A percentile compares a stretch with the other conserved stretches of the same genome.
These are phyloP conservation scores for Stygiomarasmius scandens DNA, from an alignment of 1,284 basidiomycete species.

Conservation along the genomic window DNA sequence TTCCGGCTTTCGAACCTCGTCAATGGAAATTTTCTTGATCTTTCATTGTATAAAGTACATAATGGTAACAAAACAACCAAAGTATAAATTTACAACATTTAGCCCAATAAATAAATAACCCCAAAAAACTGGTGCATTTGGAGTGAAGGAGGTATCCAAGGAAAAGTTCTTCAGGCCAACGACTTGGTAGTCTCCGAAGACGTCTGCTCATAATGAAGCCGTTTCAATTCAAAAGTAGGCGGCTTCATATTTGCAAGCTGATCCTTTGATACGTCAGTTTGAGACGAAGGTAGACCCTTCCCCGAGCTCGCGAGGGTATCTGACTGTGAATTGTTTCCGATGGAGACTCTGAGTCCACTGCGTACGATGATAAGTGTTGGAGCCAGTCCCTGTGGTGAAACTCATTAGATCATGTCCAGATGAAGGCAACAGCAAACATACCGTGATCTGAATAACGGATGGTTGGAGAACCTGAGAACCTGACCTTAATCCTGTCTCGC, in stretches of 20 bases:
- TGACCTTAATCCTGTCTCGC: not conserved
- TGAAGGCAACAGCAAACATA: not conserved
- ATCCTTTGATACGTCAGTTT: not conserved
- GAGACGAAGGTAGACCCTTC: not conserved
- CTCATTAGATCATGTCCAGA: not conserved
- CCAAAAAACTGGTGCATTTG: too few species aligned
- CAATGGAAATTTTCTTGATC: too few species aligned
- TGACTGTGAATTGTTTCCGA: not conserved
- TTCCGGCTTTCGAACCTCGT: too few species aligned
- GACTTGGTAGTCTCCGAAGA: too few species aligned
- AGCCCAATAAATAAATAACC: too few species aligned
- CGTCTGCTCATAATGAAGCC: not conserved
- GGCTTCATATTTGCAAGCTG: not conserved
- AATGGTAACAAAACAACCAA: too few species aligned
- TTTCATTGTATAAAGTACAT: too few species aligned
- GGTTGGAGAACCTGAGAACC: not conserved
- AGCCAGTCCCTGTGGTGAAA: not conserved
- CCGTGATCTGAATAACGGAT: not conserved
- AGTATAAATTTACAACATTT: too few species aligned
- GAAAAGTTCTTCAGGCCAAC: too few species aligned
- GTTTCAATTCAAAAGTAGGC: not conserved
- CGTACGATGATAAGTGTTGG: constrained; percentile 2
- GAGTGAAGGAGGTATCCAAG: too few species aligned
- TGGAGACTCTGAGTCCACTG: not conserved
- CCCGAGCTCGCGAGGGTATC: not conserved